Base-by-base conservation (phyloP, 1,284 basidiomycete species). In the Ganoderma lucidum region DNA sequence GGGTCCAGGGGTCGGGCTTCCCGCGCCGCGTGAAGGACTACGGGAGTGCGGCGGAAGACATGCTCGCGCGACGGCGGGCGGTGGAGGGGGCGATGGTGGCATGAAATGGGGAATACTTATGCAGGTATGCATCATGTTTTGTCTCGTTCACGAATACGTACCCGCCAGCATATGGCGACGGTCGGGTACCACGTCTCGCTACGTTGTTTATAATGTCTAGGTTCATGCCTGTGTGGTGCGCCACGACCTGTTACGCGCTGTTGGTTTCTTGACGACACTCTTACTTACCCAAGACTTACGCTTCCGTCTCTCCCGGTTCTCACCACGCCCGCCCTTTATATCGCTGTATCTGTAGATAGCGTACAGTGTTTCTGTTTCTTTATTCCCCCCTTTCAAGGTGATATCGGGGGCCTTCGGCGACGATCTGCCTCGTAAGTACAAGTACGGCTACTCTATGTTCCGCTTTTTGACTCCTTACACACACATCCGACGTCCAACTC, bases 281-380 rank as follows among this genome's bases (percentile, higher is more conserved):
- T 44, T 44, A 37, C 0, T 59, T 17, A 60, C 35, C 35, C 3
- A 12, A n/a, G 8, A 32, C 61, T 48, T 48, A 32, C 23, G 32
- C 28, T 35, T 56, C 1, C 42, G 6, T 41, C 19, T 59, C 35
- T 19, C 28, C 58, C 23, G n/a, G n/a, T 30, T 44, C 63, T 58
- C 8, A 35, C 35, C 35, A 1, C 35, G 35, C 2, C 42, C n/a
- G 32, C 6, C 41, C 35, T 32, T 32, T 32, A n/a, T 23, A n/a
- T 15, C 44, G 45, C 62, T 68, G 67, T 68, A 68, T 64, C 58
- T 68, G 67, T 68, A 68, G 63, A 68, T 68, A 68, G 58, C 61
- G 59, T 64, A 60, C 64, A 64, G 63, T 64, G 48, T 64, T 51
- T 23, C 14, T 55, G 23, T 23, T 23, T 23, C 23, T 23, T 32